A percentile compares a stretch with the other conserved stretches of the same genome.
phyloP scores from a whole-genome alignment of 352 stramenopile species.

The Globisporangium paroecandrum region DNA sequence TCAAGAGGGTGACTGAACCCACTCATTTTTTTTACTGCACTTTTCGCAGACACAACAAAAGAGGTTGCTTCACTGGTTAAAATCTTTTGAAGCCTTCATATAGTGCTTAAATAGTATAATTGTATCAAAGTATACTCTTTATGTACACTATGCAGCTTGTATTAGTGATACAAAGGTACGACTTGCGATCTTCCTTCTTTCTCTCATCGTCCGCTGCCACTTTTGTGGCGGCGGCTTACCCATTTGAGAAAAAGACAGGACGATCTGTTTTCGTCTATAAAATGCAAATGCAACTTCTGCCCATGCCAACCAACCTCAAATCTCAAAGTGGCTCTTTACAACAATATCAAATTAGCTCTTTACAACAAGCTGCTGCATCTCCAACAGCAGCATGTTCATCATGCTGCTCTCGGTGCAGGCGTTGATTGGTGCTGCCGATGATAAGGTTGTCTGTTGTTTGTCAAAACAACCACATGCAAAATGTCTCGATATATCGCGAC shows the following conservation, averaged over 20 bases:
- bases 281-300: background rate
- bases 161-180: background rate
- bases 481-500: background rate
- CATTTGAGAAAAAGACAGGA: conserved; percentile 8
- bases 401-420: background rate
- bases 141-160: too few relatives aligned
- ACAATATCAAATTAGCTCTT: too few relatives aligned
- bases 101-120: background rate
- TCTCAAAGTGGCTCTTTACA: too few relatives aligned
- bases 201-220: background rate
- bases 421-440: background rate
- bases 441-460: background rate
- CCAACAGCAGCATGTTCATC: background rate
- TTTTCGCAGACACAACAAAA: background rate
- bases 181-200: conserved; percentile 4
- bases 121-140: background rate
- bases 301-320: background rate
- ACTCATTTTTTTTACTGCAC: background rate
- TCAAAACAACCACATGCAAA: background rate
- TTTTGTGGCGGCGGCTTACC: background rate
- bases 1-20: background rate
- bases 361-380: background rate
- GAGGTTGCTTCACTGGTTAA: background rate
- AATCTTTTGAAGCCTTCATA: background rate
- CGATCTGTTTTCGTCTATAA: background rate